phyloP scores from a whole-genome alignment of 2,329 filamentous ascomycete species.

The Hypoxylon sp. region DNA sequence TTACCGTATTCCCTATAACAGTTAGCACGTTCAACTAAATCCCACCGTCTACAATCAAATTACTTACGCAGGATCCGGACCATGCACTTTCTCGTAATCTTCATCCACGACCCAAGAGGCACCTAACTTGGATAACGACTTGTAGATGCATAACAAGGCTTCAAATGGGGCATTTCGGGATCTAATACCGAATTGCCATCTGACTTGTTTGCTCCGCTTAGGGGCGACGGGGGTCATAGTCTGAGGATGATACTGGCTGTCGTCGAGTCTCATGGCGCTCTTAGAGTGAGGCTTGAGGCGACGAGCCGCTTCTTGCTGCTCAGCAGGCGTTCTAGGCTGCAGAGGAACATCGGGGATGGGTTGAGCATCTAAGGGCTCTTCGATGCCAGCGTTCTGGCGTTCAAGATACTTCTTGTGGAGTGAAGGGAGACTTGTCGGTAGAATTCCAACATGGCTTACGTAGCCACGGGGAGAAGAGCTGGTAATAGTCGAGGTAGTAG shows the following conservation, averaged over 20 bases:
- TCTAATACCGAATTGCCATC: slow-evolving; percentile 98
- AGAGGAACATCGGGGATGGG: slow-evolving; percentile 65
- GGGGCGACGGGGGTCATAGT: slow-evolving; percentile 74
- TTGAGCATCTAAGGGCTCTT: slow-evolving; percentile 61
- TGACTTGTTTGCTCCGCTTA: slow-evolving; percentile 84
- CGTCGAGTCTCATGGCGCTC: slow-evolving; percentile 78
- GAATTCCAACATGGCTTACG: slow-evolving; percentile 88
- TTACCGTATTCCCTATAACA: slow-evolving; percentile 41
- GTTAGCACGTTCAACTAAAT: slow-evolving; percentile 25
- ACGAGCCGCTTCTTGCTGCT: slow-evolving; percentile 85
- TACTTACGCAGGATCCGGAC: slow-evolving; percentile 60
- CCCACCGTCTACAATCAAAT: slow-evolving; percentile 4
- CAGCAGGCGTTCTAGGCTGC: slow-evolving; percentile 73
- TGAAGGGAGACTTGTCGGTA: slow-evolving; percentile 90
- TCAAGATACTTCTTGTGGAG: slow-evolving; percentile 95
- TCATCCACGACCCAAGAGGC: slow-evolving; percentile 86
- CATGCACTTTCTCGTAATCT: slow-evolving; percentile 66
- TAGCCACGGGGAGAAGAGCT: slow-evolving; percentile 69
- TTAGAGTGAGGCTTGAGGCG: slow-evolving; percentile 88
- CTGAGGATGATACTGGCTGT: slow-evolving; percentile 71
- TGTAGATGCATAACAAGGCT: slow-evolving; percentile 95
- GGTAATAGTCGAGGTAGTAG: slow-evolving; percentile 65
- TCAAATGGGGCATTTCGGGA: slow-evolving; percentile 95
- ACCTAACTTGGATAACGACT: slow-evolving; percentile 87
- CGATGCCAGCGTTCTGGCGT: slow-evolving; percentile 70